phyloP scores from a whole-genome alignment of 2,329 filamentous ascomycete species.

The Periconia macrospinosa region DNA sequence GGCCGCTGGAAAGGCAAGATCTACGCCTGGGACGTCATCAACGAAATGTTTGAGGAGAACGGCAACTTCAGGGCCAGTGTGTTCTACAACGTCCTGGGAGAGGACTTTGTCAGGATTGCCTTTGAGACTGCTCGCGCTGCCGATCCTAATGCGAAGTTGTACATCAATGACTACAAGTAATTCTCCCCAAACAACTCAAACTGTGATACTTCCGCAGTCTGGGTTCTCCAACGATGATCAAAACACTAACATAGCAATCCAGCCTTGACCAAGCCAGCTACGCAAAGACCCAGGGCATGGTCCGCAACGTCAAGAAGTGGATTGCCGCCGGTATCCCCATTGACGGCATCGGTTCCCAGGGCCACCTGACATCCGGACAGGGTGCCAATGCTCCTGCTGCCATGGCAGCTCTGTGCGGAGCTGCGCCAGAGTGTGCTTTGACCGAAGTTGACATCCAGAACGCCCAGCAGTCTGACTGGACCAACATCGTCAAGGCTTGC shows the following conservation, averaged over 20 bases:
- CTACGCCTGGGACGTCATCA: constrained; percentile 65
- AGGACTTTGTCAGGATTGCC: constrained; percentile 72
- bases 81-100: constrained; percentile 69
- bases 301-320: constrained; percentile 66
- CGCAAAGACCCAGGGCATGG: constrained; percentile 63
- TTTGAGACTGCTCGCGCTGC: constrained; percentile 69
- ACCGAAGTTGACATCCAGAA: constrained; percentile 71
- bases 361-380: constrained; percentile 55
- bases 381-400: constrained; percentile 54
- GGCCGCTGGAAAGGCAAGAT: constrained; percentile 67
- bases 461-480: constrained; percentile 61
- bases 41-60: constrained; percentile 66
- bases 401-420: constrained; percentile 55
- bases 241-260: constrained; percentile 10
- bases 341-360: constrained; percentile 65
- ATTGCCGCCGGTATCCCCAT: constrained; percentile 64
- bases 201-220: not conserved
- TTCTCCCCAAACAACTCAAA: not conserved
- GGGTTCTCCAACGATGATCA: not conserved
- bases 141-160: constrained; percentile 69
- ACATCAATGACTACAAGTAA: constrained; percentile 70
- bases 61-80: constrained; percentile 63
- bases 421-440: constrained; percentile 63
- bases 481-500: constrained; percentile 61
- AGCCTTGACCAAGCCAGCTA: constrained; percentile 65